These are phyloP conservation scores for Lactarius evosmus DNA, from an alignment of 768 basidiomycete genomes.

Conservation along the genomic window DNA sequence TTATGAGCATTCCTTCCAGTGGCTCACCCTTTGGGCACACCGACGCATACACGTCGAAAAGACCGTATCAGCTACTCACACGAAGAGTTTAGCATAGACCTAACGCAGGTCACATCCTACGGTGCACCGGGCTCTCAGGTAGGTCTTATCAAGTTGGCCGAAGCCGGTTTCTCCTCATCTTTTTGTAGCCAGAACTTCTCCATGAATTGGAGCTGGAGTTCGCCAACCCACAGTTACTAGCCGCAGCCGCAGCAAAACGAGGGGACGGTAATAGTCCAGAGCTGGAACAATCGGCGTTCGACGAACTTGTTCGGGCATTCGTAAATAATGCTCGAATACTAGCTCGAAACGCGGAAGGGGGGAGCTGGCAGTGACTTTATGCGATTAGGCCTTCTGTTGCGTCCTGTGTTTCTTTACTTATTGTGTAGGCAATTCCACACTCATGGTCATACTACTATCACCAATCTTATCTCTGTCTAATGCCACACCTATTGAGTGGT, in stretches of 20 bases:
- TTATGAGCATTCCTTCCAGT: slow-evolving; percentile 39
- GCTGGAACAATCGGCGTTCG: slow-evolving; percentile 71
- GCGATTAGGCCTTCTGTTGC: slow-evolving; percentile 3
- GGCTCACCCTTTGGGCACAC: slow-evolving; percentile 60
- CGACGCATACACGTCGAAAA: slow-evolving; percentile 67
- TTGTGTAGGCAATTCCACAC: slow-evolving; percentile 3
- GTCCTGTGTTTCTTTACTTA: slow-evolving; percentile 7
- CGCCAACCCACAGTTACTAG: slow-evolving; percentile 63
- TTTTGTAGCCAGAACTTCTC: slow-evolving; percentile 50
- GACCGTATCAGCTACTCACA: slow-evolving; percentile 92
- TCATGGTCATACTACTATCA: not conserved
- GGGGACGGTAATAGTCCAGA: slow-evolving; percentile 57
- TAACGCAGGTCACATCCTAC: slow-evolving; percentile 82
- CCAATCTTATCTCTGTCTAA: slow-evolving; percentile 12
- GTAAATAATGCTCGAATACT: slow-evolving; percentile 92
- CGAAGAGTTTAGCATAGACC: slow-evolving; percentile 89
- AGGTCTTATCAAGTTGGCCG: slow-evolving; percentile 30
- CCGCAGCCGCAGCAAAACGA: slow-evolving; percentile 68
- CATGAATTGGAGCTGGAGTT: slow-evolving; percentile 94
- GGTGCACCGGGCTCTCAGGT: slow-evolving; percentile 49
- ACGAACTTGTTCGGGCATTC: slow-evolving; percentile 88
- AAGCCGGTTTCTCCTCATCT: slow-evolving; percentile 6
- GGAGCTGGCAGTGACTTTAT: slow-evolving; percentile 43
- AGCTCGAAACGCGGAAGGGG: slow-evolving; percentile 67
- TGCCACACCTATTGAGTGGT: not conserved